Base-by-base conservation (phyloP, 2,329 filamentous ascomycete genomes). In the Coniochaeta hoffmannii region DNA sequence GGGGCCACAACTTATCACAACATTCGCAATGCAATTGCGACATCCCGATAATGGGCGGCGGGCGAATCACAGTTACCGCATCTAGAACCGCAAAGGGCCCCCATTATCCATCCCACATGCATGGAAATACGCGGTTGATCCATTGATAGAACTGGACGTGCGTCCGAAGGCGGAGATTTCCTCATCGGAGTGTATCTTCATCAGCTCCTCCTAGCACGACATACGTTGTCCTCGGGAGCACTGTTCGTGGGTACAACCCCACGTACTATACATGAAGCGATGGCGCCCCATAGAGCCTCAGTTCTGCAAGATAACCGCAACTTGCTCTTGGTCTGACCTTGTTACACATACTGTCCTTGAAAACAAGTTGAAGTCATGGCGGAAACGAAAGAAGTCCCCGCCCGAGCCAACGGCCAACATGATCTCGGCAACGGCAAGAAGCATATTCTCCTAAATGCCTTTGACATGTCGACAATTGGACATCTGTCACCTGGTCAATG, bases 401-500 rank as follows among this genome's bases (percentile, higher is more conserved):
- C 6, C 24, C 11, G n/a, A 2, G 32, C 11, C 15, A 46, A 53
- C 9, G 56, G 54, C 3, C 35, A 46, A 8, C 32, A 57, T 49
- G 55, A 54, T 12, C 54, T 60, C 2, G 58, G 57, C 6, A 57
- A 63, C 30, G 62, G 59, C 6, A 79, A 76, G 64, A 81, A 80
- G 60, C 73, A 79, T 26, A 84, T 86, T 14, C 64, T 86, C 6
- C 70, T 86, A 50, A 86, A 86, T 69, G 83, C 82, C 2, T 86
- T 86, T 60, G 83, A 86, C 57, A 86, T 86, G 82, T 82, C 76
- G 2, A 85, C 82, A 0, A 75, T 86, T 6, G 83, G 83, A 2
- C 84, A 87, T 64, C 64, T 87, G 32, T 83, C 80, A 0, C 82
- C 83, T 1, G 84, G 84, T 0, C 83, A 87, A 69, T 87, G 84